A percentile compares a stretch with the other conserved stretches of the same genome.
Evolutionary conservation across 2,329 filamentous ascomycete species (phyloP).

Genomic region (Colletotrichum tamarilloi): DNA sequence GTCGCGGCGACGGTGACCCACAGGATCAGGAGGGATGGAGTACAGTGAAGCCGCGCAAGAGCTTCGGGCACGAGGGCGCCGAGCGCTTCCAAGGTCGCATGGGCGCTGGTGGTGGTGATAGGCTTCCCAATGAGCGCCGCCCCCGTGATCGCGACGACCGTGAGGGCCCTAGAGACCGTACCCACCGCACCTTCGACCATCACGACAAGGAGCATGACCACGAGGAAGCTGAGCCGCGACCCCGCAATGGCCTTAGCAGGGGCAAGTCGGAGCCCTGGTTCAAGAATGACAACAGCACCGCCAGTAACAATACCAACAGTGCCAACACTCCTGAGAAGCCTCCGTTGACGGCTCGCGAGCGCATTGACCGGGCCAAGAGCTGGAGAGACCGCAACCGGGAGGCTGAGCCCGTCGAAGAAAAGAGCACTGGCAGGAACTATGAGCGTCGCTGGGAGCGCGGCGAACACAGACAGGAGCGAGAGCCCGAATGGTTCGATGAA

Average conservation of each 20-base stretch:
- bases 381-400: constrained; percentile 67
- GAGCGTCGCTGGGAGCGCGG: constrained; percentile 68
- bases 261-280: constrained; percentile 82
- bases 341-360: constrained; percentile 58
- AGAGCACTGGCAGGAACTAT: constrained; percentile 59
- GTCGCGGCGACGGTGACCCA: constrained; percentile 59
- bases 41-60: constrained; percentile 79
- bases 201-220: constrained; percentile 60
- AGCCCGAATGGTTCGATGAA: constrained; percentile 92
- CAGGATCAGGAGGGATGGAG: constrained; percentile 80
- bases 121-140: constrained; percentile 55
- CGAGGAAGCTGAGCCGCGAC: constrained; percentile 64
- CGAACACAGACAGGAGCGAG: constrained; percentile 74
- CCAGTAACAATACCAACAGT: constrained; percentile 41
- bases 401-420: constrained; percentile 59
- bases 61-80: constrained; percentile 77
- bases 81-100: constrained; percentile 77
- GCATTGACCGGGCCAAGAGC: constrained; percentile 69
- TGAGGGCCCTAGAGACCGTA: constrained; percentile 61
- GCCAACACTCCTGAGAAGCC: constrained; percentile 39
- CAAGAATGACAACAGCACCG: constrained; percentile 63
- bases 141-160: constrained; percentile 67
- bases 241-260: constrained; percentile 73
- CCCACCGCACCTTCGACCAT: constrained; percentile 61
- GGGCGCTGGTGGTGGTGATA: constrained; percentile 62